A percentile compares a stretch with the other conserved stretches of the same genome.
phyloP scores from a whole-genome alignment of 192 early-diverging fungal species.

The Entomortierella parvispora region DNA sequence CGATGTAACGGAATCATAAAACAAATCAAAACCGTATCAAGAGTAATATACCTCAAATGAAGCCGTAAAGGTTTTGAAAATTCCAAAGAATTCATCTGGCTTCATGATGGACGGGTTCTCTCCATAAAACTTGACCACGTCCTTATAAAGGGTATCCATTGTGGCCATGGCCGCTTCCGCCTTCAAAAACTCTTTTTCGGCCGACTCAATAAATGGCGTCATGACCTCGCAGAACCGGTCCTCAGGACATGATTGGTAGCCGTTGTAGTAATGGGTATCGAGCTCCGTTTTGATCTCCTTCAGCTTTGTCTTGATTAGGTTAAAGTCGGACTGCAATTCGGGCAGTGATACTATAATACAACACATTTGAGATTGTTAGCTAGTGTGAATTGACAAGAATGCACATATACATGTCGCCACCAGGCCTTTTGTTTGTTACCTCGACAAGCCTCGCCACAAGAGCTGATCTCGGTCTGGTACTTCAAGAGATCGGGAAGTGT shows the following conservation, averaged over 20 bases:
- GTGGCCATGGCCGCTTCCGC: conserved; percentile 68
- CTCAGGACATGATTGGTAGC: conserved; percentile 57
- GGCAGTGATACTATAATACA: conserved; percentile 65
- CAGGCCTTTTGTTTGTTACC: conserved; percentile 54
- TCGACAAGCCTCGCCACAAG: conserved; percentile 76
- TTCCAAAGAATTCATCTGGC: conserved; percentile 88
- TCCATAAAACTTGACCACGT: conserved; percentile 75
- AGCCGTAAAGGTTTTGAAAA: conserved; percentile 83
- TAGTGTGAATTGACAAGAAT: too few relatives aligned
- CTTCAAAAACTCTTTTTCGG: conserved; percentile 70
- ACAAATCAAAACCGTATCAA: too few relatives aligned
- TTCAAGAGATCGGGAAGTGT: conserved; percentile 69
- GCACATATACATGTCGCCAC: too few relatives aligned
- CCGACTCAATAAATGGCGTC: conserved; percentile 69
- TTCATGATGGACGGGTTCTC: conserved; percentile 77
- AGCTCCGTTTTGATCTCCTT: conserved; percentile 59
- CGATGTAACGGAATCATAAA: too few relatives aligned
- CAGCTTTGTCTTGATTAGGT: conserved; percentile 56
- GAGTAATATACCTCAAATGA: conserved; percentile 78
- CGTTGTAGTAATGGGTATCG: conserved; percentile 57
- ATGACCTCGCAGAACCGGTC: conserved; percentile 76
- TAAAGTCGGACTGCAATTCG: conserved; percentile 62
- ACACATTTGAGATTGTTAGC: too few relatives aligned
- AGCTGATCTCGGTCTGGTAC: conserved; percentile 75
- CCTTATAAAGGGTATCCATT: conserved; percentile 79